Conservation (phyloP, 2,329 filamentous ascomycete species). For the Byssochlamys sp. region DNA sequence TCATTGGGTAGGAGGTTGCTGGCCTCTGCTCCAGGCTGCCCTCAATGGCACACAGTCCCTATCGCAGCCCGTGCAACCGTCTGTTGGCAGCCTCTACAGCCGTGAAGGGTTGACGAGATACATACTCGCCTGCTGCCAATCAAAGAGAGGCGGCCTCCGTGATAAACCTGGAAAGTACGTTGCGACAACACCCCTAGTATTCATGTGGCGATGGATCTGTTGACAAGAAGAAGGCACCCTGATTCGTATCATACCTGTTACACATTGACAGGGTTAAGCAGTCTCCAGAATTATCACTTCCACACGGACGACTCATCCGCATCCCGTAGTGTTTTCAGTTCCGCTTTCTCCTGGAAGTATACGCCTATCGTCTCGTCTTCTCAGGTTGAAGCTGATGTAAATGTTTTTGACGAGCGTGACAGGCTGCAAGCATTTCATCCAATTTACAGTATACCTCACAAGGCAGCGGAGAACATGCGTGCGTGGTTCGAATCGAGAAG, state of each 20-base stretch:
- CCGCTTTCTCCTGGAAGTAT: slow-evolving; percentile 32
- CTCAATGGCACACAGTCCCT: slow-evolving; percentile 45
- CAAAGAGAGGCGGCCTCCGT: slow-evolving; percentile 68
- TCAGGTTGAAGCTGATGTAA: slow-evolving; percentile 42
- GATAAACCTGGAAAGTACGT: slow-evolving; percentile 87
- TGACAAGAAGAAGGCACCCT: slow-evolving; percentile 46
- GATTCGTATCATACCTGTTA: slow-evolving; percentile 94
- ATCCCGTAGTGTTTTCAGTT: slow-evolving; percentile 20
- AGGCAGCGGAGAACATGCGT: slow-evolving; percentile 55
- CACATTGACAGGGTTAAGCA: slow-evolving; percentile 74
- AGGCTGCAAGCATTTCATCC: slow-evolving; percentile 65
- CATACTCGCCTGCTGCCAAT: slow-evolving; percentile 78
- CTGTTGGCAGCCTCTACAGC: slow-evolving; percentile 51
- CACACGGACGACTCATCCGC: slow-evolving; percentile 32
- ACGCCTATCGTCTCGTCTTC: slow-evolving; percentile 35
- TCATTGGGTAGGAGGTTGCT: slow-evolving; percentile 94
- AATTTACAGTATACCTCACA: slow-evolving; percentile 71
- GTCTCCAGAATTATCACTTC: slow-evolving; percentile 58
- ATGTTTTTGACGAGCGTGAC: slow-evolving; percentile 63
- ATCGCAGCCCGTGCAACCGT: slow-evolving; percentile 11
- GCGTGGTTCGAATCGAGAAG: slow-evolving; percentile 45
- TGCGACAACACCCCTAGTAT: background rate
- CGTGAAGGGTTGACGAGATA: slow-evolving; percentile 79
- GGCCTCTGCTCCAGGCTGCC: slow-evolving; percentile 77
- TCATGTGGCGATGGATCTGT: background rate